A percentile compares a stretch with the other conserved stretches of the same genome.
These are phyloP conservation scores for Candida labiduridarum DNA, from an alignment of 1,139 yeast species.

Conservation along the genomic window DNA sequence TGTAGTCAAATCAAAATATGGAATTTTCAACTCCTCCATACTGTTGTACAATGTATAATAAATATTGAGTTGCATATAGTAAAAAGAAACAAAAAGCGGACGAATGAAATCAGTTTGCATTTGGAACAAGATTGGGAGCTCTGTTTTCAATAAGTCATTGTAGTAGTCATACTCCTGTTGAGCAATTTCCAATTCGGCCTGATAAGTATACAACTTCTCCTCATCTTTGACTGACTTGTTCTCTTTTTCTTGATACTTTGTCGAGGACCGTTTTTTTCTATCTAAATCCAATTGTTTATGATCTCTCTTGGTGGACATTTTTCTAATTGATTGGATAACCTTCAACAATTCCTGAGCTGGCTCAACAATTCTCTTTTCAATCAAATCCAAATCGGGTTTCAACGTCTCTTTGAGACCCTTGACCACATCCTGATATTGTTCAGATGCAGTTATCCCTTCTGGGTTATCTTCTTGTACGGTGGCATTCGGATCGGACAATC, in stretches of 20 bases:
- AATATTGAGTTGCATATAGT: slow-evolving; percentile 96
- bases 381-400: slow-evolving; percentile 90
- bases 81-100: slow-evolving; percentile 90
- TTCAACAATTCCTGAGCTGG: slow-evolving; percentile 92
- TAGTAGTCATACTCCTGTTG: slow-evolving; percentile 95
- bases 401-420: slow-evolving; percentile 80
- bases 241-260: slow-evolving; percentile 81
- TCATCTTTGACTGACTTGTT: slow-evolving; percentile 89
- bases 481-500: slow-evolving; percentile 85
- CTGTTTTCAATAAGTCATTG: slow-evolving; percentile 89
- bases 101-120: slow-evolving; percentile 90
- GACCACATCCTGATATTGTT: slow-evolving; percentile 86
- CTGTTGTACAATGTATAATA: slow-evolving; percentile 87
- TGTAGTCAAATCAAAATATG: slow-evolving; percentile 83
- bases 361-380: slow-evolving; percentile 82
- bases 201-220: slow-evolving; percentile 84
- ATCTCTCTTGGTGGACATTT: slow-evolving; percentile 93
- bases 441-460: slow-evolving; percentile 92
- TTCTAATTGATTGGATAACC: slow-evolving; percentile 79
- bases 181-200: slow-evolving; percentile 87
- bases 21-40: slow-evolving; percentile 96
- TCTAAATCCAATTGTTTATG: slow-evolving; percentile 95
- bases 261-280: slow-evolving; percentile 70
- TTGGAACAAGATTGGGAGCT: slow-evolving; percentile 82
- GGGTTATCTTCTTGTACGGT: slow-evolving; percentile 91